phyloP scores from a whole-genome alignment of 2,329 filamentous ascomycete genomes.

The Fusarium sp. region DNA sequence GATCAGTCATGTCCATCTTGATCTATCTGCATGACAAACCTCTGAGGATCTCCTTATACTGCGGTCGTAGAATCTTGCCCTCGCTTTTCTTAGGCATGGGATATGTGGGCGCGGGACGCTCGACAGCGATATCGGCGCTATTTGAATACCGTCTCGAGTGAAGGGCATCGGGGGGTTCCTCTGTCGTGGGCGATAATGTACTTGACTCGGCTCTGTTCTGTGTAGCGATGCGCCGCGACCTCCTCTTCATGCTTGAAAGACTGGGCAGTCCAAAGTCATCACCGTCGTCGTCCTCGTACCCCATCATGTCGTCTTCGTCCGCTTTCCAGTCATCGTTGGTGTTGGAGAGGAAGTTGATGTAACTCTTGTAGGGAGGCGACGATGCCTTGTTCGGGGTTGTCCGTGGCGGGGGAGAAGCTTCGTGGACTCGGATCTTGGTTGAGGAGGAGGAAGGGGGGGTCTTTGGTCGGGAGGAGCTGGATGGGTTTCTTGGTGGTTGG shows the following conservation, averaged over 20 bases:
- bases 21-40: conserved; percentile 52
- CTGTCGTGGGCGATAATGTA: conserved; percentile 49
- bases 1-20: conserved; percentile 26
- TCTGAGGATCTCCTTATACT: conserved; percentile 95
- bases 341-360: conserved; percentile 81
- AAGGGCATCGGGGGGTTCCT: conserved; percentile 50
- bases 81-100: conserved; percentile 88
- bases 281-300: conserved; percentile 85
- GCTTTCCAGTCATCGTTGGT: conserved; percentile 84
- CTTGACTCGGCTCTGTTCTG: conserved; percentile 47
- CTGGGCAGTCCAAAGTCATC: conserved; percentile 96
- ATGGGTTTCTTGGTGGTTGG: conserved; percentile 60
- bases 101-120: conserved; percentile 82
- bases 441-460: conserved; percentile 74
- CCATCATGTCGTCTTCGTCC: conserved; percentile 78
- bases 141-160: conserved; percentile 72
- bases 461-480: conserved; percentile 70
- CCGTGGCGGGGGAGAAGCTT: conserved; percentile 64
- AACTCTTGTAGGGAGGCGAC: conserved; percentile 71
- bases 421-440: conserved; percentile 58
- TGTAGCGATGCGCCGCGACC: conserved; percentile 62
- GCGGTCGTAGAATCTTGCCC: conserved; percentile 93
- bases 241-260: conserved; percentile 87
- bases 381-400: conserved; percentile 63
- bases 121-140: conserved; percentile 93